Evolutionary conservation across 495 filamentous ascomycete species (phyloP), one percentile per base, ranked within the genome.

Genomic region (Saxispiralis lemnorum): DNA sequence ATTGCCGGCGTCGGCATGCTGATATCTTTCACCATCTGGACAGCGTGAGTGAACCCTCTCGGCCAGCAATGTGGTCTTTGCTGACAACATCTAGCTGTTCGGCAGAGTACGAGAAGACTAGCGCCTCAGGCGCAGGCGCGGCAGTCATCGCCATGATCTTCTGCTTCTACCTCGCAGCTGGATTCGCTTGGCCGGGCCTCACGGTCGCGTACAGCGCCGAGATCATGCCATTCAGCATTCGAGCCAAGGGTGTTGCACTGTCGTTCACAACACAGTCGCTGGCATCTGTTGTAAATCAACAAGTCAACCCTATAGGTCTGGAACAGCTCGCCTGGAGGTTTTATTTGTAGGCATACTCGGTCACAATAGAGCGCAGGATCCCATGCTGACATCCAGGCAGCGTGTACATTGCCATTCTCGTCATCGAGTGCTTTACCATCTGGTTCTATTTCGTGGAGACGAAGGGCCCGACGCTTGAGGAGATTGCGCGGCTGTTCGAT

Each of bases 371-470:
- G n/a, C n/a, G n/a, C n/a, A n/a, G n/a, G n/a, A n/a, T n/a, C n/a
- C n/a, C n/a, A n/a, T n/a, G 9, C 24, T 28, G 24, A 28, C 39
- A 28, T 28, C 5, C 5, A 9, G 4, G 24, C 24, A 28, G 24
- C 31, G 17, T 49, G 14, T 51, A 41, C 31, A 40, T 48, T 33
- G 38, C 33, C 12, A 41, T 45, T 30, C 47, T 58, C 34, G 47
- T 49, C 35, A 17, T 57, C 28, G 51, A 57, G 40, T 41, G 51
- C 44, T 6, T 52, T 16, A 49, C 50, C 38, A 77, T 79, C 38
- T 82, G 73, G 56, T 75, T 79, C 49, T 66, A 76, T 45, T 78
- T 76, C 51, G 70, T 76, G 0, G 79, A 84, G 58, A 83, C 79
- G 5, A 70, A 69, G 20, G 71, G 70, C 9, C 69, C 70, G 40